Evolutionary conservation across 805 yeast genomes (phyloP).

Genomic region (Saccharomycopsis fermentans): DNA sequence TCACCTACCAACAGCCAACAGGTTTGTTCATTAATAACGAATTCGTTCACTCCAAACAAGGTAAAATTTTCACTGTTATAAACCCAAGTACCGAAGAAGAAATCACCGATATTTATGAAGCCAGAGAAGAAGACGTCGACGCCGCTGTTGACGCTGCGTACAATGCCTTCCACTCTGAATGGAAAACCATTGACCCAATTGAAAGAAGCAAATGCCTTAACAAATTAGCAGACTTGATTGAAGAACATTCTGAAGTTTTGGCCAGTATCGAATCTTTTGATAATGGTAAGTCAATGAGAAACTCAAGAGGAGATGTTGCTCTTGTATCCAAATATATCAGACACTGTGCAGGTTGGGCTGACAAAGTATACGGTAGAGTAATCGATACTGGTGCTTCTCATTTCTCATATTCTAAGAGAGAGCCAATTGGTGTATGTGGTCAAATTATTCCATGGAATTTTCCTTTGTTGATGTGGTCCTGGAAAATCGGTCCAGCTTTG

Average conservation of each 20-base stretch:
- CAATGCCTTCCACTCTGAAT: conserved; percentile 55
- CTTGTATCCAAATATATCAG: conserved; percentile 61
- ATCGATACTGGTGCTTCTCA: conserved; percentile 67
- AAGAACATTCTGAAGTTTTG: conserved; percentile 56
- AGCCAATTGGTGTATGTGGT: conserved; percentile 92
- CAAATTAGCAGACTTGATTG: conserved; percentile 72
- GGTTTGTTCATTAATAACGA: conserved; percentile 76
- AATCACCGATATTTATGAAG: conserved; percentile 63
- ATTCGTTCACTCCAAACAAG: conserved; percentile 51
- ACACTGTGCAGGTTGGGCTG: conserved; percentile 88
- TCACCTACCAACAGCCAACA: conserved; percentile 64
- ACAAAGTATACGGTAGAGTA: conserved; percentile 68
- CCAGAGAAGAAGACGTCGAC: conserved; percentile 67
- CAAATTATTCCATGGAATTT: conserved; percentile 97
- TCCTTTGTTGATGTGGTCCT: conserved; percentile 86
- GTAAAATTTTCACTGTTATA: conserved; percentile 49
- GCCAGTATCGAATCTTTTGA: conserved; percentile 80
- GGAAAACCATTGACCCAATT: conserved; percentile 65
- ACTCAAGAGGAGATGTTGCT: conserved; percentile 67
- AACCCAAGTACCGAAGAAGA: conserved; percentile 69
- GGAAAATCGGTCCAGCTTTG: conserved; percentile 91
- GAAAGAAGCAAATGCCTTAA: conserved; percentile 51
- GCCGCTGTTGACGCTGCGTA: conserved; percentile 79
- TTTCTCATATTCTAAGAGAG: conserved; percentile 72
- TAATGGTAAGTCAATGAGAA: conserved; percentile 73